phyloP scores from a whole-genome alignment of 2,329 filamentous ascomycete genomes.

The Neurospora sp. region DNA sequence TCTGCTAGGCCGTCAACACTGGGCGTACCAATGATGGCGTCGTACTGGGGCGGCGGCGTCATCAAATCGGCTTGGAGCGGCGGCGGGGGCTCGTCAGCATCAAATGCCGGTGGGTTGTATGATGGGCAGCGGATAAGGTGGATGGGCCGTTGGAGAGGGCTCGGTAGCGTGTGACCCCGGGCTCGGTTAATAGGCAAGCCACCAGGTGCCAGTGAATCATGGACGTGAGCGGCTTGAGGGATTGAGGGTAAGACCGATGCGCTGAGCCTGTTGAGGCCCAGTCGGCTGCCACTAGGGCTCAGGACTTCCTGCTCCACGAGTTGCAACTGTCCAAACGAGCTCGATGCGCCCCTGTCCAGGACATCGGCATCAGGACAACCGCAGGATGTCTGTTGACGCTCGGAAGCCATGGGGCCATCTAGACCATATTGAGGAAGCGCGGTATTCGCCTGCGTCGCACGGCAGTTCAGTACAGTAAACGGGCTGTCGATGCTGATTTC shows the following conservation, averaged over 20 bases:
- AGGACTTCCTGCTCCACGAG: constrained; percentile 24
- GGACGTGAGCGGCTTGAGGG: constrained; percentile 50
- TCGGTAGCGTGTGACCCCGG: constrained; percentile 18
- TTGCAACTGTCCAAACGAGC: constrained; percentile 41
- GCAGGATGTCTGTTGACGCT: constrained; percentile 38
- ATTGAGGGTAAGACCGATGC: constrained; percentile 29
- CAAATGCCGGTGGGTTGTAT: constrained; percentile 80
- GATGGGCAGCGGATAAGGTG: constrained; percentile 76
- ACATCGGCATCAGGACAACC: constrained; percentile 43
- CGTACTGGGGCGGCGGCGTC: constrained; percentile 80
- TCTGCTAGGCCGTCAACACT: constrained; percentile 66
- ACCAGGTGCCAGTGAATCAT: constrained; percentile 5
- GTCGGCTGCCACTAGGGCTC: constrained; percentile 5
- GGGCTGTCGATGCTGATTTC: constrained; percentile 96
- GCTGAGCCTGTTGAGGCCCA: constrained; percentile 14
- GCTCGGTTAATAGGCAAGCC: constrained; percentile 12
- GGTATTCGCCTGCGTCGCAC: constrained; percentile 84
- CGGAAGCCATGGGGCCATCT: constrained; percentile 37
- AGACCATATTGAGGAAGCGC: constrained; percentile 66
- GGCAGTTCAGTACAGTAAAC: constrained; percentile 86
- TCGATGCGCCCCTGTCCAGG: constrained; percentile 55
- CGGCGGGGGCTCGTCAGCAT: constrained; percentile 68
- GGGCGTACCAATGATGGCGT: constrained; percentile 60
- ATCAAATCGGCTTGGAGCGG: constrained; percentile 41
- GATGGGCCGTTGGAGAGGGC: constrained; percentile 54